Percentiles rank a stretch among this genome's conserved stretches.
Evolutionary conservation across 345 rosid species (phyloP).

Genomic region (Salix arbutifolia): DNA sequence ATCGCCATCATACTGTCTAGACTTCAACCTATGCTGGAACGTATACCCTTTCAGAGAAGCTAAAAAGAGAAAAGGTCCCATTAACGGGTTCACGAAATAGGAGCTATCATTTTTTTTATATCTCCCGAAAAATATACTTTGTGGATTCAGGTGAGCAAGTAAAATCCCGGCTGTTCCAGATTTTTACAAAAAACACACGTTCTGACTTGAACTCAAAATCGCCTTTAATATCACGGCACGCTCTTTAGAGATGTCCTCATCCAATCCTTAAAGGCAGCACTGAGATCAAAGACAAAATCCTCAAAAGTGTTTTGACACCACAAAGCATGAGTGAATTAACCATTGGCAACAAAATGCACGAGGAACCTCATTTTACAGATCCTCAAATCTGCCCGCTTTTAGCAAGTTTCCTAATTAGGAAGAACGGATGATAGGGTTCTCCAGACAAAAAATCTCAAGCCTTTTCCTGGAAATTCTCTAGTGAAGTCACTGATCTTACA

Average conservation of each 20-base stretch:
- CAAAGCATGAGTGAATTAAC: background rate
- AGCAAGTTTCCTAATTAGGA: background rate
- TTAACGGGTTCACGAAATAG: background rate
- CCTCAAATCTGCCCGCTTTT: background rate
- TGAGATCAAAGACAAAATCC: background rate
- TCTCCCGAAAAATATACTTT: too few relatives aligned
- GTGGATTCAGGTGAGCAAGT: too few relatives aligned
- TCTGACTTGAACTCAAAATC: too few relatives aligned
- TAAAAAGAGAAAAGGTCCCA: background rate
- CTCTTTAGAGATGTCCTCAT: background rate
- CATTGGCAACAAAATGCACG: background rate
- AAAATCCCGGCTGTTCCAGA: too few relatives aligned
- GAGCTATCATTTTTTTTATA: background rate
- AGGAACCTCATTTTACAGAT: background rate
- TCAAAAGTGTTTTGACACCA: background rate
- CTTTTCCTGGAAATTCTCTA: background rate
- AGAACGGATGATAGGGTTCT: background rate
- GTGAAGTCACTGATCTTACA: background rate
- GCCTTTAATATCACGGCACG: too few relatives aligned
- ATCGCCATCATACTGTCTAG: background rate
- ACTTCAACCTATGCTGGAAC: background rate
- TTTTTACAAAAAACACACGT: too few relatives aligned
- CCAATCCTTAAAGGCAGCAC: background rate
- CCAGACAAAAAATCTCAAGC: background rate
- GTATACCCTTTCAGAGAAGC: background rate